phyloP scores from a whole-genome alignment of 73 alveolate genomes.

The Tetrahymena borealis region DNA sequence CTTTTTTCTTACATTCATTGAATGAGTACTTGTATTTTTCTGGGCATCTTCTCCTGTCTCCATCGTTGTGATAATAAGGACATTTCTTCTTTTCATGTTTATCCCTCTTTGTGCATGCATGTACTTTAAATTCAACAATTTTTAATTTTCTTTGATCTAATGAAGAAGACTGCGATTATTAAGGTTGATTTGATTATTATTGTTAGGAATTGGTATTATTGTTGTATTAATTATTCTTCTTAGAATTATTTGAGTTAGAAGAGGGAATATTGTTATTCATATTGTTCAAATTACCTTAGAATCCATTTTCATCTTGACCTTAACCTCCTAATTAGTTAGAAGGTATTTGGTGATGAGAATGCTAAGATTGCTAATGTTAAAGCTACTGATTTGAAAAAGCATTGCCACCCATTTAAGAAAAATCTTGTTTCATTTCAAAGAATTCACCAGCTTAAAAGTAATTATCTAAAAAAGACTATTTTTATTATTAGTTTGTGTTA shows the following conservation, averaged over 20 bases:
- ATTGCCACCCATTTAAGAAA: background rate
- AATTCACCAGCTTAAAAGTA: too few species aligned
- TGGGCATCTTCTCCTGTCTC: slow-evolving; percentile 39
- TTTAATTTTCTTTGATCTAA: background rate
- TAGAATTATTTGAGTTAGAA: too few species aligned
- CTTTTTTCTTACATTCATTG: background rate
- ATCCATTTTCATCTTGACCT: background rate
- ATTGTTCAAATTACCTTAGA: background rate
- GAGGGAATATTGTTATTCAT: background rate
- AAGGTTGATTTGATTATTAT: background rate
- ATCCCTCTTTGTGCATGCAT: background rate
- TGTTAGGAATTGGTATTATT: background rate
- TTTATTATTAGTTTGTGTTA: too few species aligned
- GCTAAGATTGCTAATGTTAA: too few species aligned
- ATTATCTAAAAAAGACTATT: too few species aligned
- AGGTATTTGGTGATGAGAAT: too few species aligned
- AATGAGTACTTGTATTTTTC: background rate
- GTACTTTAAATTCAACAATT: background rate
- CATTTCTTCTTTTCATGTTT: slow-evolving; percentile 30
- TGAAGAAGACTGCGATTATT: background rate
- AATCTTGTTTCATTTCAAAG: background rate
- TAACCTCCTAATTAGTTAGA: background rate
- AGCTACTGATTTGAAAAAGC: background rate
- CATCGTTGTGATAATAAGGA: slow-evolving; percentile 49
- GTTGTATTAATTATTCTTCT: background rate